phyloP scores from a whole-genome alignment of 2,329 filamentous ascomycete species.

The Juglanconis juglandina region DNA sequence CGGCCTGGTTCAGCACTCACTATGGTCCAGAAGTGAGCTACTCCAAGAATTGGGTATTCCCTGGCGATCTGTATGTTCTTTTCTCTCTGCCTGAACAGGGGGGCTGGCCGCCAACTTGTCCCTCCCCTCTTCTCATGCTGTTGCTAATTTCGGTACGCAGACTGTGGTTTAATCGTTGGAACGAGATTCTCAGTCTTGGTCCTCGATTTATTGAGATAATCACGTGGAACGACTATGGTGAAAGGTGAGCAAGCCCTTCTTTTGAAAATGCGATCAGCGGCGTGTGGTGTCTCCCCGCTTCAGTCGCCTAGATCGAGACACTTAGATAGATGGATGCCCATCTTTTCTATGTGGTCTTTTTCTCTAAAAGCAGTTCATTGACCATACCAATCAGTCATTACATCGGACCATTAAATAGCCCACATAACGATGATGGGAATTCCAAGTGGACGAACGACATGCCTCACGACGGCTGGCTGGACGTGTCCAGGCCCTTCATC shows the following conservation, averaged over 20 bases:
- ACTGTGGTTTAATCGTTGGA: conserved; percentile 58
- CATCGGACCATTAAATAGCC: conserved; percentile 44
- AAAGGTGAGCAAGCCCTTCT: conserved; percentile 29
- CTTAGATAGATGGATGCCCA: too few relatives aligned
- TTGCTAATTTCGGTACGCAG: not conserved
- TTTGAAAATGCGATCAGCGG: too few relatives aligned
- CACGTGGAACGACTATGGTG: conserved; percentile 50
- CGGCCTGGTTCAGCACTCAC: conserved; percentile 39
- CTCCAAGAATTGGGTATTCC: conserved; percentile 56
- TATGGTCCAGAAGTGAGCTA: conserved; percentile 42
- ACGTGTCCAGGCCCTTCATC: conserved; percentile 52
- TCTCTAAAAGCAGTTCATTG: not conserved
- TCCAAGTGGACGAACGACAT: conserved; percentile 50
- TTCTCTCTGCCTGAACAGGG: not conserved
- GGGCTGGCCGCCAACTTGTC: not conserved
- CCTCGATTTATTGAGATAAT: conserved; percentile 47
- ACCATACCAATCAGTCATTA: conserved; percentile 36
- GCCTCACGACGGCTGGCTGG: conserved; percentile 51
- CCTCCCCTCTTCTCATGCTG: too few relatives aligned
- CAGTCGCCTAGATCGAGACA: too few relatives aligned
- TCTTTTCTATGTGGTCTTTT: too few relatives aligned
- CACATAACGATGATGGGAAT: conserved; percentile 39
- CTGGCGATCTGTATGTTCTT: conserved; percentile 41
- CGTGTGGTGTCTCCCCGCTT: too few relatives aligned
- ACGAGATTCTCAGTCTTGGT: conserved; percentile 39